Conservation (phyloP, 352 stramenopile species). For the Paralagenidium karlingii region DNA sequence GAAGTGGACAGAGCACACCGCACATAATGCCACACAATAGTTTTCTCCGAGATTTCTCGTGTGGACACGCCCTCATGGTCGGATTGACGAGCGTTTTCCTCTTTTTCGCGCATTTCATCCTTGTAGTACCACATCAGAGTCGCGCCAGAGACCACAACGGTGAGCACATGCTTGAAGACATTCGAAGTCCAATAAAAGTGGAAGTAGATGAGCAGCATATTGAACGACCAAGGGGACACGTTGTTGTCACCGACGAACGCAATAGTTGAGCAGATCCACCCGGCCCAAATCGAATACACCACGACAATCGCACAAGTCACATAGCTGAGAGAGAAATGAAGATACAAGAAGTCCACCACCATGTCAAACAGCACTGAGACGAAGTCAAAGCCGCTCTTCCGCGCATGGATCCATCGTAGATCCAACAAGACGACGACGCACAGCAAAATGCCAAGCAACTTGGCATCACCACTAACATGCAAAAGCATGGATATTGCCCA, state of each 20-base stretch:
- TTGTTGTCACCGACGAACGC: slow-evolving; percentile 36
- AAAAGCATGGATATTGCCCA: slow-evolving; percentile 42
- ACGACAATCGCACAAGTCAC: slow-evolving; percentile 35
- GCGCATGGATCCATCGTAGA: slow-evolving; percentile 53
- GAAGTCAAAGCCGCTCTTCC: slow-evolving; percentile 61
- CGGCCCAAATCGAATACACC: slow-evolving; percentile 61
- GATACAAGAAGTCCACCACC: slow-evolving; percentile 49
- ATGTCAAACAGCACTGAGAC: slow-evolving; percentile 75
- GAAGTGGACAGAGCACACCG: slow-evolving; percentile 50
- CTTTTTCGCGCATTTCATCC: slow-evolving; percentile 32
- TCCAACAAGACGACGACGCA: slow-evolving; percentile 30
- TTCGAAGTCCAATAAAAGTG: slow-evolving; percentile 86
- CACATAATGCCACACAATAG: slow-evolving; percentile 59
- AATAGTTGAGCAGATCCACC: slow-evolving; percentile 70
- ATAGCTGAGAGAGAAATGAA: slow-evolving; percentile 37
- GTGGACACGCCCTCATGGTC: slow-evolving; percentile 12
- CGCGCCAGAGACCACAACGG: slow-evolving; percentile 58
- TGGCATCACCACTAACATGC: slow-evolving; percentile 14
- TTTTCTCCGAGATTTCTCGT: slow-evolving; percentile 14
- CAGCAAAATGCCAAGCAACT: slow-evolving; percentile 33
- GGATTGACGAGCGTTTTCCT: slow-evolving; percentile 19
- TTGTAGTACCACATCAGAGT: slow-evolving; percentile 83
- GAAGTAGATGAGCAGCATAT: slow-evolving; percentile 60
- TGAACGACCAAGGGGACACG: slow-evolving; percentile 49
- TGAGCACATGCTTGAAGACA: slow-evolving; percentile 75